Evolutionary conservation across 352 stramenopile genomes (phyloP).

Genomic region (Hyaloperonospora brassicae): DNA sequence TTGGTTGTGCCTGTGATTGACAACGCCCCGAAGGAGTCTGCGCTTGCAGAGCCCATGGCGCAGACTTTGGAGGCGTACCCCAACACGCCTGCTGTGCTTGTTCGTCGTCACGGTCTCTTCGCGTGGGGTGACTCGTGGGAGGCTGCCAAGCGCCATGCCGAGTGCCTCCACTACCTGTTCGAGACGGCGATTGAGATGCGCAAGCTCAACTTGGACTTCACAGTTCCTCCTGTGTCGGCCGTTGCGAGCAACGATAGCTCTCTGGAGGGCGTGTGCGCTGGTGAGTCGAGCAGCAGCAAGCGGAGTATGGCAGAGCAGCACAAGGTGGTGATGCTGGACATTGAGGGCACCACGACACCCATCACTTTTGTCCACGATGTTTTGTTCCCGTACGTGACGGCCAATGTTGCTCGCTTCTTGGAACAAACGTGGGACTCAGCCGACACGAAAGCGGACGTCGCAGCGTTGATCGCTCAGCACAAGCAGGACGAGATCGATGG

Average conservation of each 20-base stretch:
- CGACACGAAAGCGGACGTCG: conserved; percentile 42
- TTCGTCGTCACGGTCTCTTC: conserved; percentile 93
- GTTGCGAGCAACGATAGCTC: conserved; percentile 43
- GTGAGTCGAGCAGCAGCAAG: conserved; percentile 9
- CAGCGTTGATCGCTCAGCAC: conserved; percentile 41
- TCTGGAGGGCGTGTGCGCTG: conserved; percentile 32
- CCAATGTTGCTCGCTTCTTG: conserved; percentile 56
- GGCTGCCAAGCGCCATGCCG: conserved; percentile 92
- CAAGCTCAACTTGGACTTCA: conserved; percentile 74
- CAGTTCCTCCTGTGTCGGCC: conserved; percentile 26
- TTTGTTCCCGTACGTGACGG: conserved; percentile 87
- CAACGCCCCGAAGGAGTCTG: conserved; percentile 90
- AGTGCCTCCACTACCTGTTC: conserved; percentile 97
- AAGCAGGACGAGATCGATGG: conserved; percentile 30
- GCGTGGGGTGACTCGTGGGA: conserved; percentile 95
- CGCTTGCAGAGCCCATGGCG: conserved; percentile 86
- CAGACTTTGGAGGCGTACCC: conserved; percentile 84
- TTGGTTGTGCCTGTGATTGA: conserved; percentile 95
- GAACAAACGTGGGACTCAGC: conserved; percentile 43
- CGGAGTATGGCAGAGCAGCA: conserved; percentile 62
- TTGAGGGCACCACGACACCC: conserved; percentile 93
- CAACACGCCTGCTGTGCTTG: conserved; percentile 85
- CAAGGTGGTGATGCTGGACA: conserved; percentile 92
- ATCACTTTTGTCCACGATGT: conserved; percentile 95
- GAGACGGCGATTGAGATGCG: conserved; percentile 87